These are phyloP conservation scores for Coffea humblotiana DNA, from an alignment of 305 asterid species.

Conservation along the genomic window DNA sequence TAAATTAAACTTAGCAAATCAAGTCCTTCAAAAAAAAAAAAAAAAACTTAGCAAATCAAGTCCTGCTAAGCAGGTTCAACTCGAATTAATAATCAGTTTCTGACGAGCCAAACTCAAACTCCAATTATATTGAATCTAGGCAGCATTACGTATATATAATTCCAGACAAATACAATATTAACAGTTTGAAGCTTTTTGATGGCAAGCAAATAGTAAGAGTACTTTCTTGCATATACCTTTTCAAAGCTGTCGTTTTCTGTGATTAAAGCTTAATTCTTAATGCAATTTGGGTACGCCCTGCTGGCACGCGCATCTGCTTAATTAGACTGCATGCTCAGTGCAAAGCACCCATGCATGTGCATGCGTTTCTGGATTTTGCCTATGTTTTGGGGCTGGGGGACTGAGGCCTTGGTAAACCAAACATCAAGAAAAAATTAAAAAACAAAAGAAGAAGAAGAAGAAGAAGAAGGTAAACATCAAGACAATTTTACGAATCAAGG, in stretches of 20 bases:
- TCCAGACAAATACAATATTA: not conserved
- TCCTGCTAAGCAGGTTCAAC: not conserved
- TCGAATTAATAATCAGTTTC: not conserved
- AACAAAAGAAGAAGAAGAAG: not conserved
- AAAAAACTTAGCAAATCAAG: not conserved
- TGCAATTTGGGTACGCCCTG: constrained; percentile 16
- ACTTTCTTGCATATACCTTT: constrained; percentile 12
- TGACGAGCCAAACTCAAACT: not conserved
- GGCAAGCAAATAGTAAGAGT: not conserved
- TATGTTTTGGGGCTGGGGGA: constrained; percentile 15
- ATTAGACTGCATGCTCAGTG: constrained; percentile 33
- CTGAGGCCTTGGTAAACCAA: constrained; percentile 3
- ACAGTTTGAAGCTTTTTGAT: constrained; percentile 18
- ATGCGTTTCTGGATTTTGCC: constrained; percentile 41
- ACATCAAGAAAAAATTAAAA: not conserved
- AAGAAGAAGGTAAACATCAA: not conserved
- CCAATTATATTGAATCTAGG: not conserved
- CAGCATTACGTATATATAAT: not conserved
- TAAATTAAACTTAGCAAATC: too few species aligned
- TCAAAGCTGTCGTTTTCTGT: constrained; percentile 21
- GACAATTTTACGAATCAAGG: not conserved
- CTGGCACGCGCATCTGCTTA: constrained; percentile 59
- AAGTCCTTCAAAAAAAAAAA: too few species aligned
- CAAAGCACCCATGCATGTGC: constrained; percentile 47
- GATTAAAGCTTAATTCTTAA: constrained; percentile 15